Evolutionary conservation across 305 asterid genomes (phyloP).

Genomic region (Fraxinus baroniana): DNA sequence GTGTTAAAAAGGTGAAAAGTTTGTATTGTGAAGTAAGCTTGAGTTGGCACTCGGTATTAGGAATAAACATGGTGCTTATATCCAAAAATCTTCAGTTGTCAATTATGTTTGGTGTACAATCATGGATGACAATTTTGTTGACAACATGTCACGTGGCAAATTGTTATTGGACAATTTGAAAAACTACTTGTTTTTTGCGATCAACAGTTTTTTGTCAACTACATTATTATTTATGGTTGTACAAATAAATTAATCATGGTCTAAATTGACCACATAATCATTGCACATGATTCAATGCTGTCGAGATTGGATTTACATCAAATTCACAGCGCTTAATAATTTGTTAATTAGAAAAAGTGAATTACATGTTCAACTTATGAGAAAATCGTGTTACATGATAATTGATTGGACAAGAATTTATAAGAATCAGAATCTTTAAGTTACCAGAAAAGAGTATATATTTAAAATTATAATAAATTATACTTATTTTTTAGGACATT

Average conservation of each 20-base stretch:
- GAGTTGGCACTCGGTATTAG: neutral
- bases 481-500: neutral
- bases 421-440: neutral
- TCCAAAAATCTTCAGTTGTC: neutral
- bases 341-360: neutral
- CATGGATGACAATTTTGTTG: too few relatives aligned
- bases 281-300: constrained; percentile 31
- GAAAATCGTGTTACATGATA: neutral
- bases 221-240: too few relatives aligned
- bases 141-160: too few relatives aligned
- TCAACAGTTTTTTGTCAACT: too few relatives aligned
- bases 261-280: constrained; percentile 19
- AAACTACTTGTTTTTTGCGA: too few relatives aligned
- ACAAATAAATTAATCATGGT: too few relatives aligned
- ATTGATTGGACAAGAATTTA: neutral
- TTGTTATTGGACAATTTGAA: too few relatives aligned
- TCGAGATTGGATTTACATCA: neutral
- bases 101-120: too few relatives aligned
- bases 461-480: too few relatives aligned
- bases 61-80: constrained; percentile 21
- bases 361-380: neutral
- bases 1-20: neutral
- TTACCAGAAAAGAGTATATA: neutral
- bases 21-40: constrained; percentile 15
- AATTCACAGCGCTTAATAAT: constrained; percentile 1